These are phyloP conservation scores for Hippophae tibetana DNA, from an alignment of 306 rosid genomes.

Conservation along the genomic window DNA sequence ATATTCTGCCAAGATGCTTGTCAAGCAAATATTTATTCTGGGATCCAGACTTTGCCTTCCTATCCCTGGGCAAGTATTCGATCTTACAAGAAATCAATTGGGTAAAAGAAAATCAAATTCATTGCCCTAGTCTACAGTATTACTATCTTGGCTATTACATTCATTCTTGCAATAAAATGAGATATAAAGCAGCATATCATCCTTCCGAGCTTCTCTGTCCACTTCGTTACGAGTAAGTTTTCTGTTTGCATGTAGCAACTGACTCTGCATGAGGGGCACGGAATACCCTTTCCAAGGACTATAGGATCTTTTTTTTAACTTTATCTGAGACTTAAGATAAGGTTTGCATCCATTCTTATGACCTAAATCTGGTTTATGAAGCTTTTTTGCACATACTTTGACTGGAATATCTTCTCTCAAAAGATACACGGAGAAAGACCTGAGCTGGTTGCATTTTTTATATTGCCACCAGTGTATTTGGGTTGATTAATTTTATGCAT, in stretches of 20 bases:
- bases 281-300: too few species aligned
- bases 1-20: slow-evolving; percentile 87
- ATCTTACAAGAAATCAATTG: slow-evolving; percentile 81
- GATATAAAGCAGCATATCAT: slow-evolving; percentile 79
- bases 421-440: too few species aligned
- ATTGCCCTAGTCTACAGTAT: slow-evolving; percentile 73
- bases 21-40: slow-evolving; percentile 95
- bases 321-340: too few species aligned
- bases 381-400: too few species aligned
- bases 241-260: neutral
- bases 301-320: neutral
- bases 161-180: slow-evolving; percentile 91
- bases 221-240: slow-evolving; percentile 76
- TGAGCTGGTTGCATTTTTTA: neutral
- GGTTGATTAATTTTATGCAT: slow-evolving; percentile 4
- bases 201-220: slow-evolving; percentile 96
- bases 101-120: slow-evolving; percentile 76
- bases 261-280: too few species aligned
- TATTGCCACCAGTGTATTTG: neutral
- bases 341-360: too few species aligned
- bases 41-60: slow-evolving; percentile 94
- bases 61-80: slow-evolving; percentile 91
- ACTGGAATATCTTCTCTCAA: too few species aligned
- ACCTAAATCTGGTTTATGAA: too few species aligned
- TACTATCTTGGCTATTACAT: slow-evolving; percentile 96